A percentile compares a stretch with the other conserved stretches of the same genome.
phyloP scores from a whole-genome alignment of 2,329 filamentous ascomycete genomes.

The Thyridium curvatum region DNA sequence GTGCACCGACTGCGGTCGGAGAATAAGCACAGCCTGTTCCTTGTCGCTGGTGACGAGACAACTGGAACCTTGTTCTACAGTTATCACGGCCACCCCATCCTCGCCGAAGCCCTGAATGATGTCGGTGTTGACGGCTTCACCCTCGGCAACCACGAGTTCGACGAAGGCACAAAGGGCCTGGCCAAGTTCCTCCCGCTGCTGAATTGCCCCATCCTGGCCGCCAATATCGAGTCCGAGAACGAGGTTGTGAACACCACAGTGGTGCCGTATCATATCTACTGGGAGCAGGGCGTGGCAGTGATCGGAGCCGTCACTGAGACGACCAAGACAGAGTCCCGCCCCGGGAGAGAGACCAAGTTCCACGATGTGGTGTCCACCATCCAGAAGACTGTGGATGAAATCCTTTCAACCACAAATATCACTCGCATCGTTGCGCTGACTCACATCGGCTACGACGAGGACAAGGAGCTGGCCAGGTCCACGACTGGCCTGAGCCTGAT shows the following conservation, averaged over 20 bases:
- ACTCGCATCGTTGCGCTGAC: conserved; percentile 60
- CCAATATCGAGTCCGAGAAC: conserved; percentile 56
- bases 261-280: conserved; percentile 59
- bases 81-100: conserved; percentile 62
- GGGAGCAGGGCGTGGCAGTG: conserved; percentile 53
- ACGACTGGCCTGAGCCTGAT: conserved; percentile 62
- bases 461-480: conserved; percentile 51
- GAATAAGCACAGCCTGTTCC: conserved; percentile 53
- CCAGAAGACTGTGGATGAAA: conserved; percentile 55
- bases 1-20: conserved; percentile 49
- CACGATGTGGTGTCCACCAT: conserved; percentile 50
- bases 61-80: conserved; percentile 63
- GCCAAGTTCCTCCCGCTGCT: conserved; percentile 56
- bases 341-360: conserved; percentile 52
- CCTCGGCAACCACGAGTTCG: conserved; percentile 62
- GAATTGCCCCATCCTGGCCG: conserved; percentile 58
- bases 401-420: conserved; percentile 54
- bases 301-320: conserved; percentile 59
- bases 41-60: conserved; percentile 63
- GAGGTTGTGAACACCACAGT: conserved; percentile 55
- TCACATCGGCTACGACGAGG: conserved; percentile 60
- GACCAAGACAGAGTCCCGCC: conserved; percentile 50
- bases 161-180: conserved; percentile 56
- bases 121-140: conserved; percentile 63
- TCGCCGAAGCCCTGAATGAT: conserved; percentile 58